A percentile compares a stretch with the other conserved stretches of the same genome.
phyloP scores from a whole-genome alignment of 139 green algal species.

The Haematococcus lacustris region DNA sequence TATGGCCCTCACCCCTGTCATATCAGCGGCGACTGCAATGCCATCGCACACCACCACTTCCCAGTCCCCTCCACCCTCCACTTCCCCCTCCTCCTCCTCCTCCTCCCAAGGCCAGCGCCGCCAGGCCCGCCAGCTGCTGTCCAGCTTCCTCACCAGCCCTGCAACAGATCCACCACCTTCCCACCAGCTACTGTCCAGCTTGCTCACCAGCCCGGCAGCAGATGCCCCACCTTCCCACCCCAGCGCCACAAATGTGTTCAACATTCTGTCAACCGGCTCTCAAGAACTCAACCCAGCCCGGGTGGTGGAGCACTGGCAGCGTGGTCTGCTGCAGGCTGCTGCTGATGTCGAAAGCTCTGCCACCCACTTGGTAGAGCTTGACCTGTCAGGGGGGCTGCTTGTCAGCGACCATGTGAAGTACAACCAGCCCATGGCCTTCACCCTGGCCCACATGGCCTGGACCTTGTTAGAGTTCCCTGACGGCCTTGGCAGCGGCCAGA shows the following conservation, averaged over 20 bases:
- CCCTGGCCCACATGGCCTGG: background rate
- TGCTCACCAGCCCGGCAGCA: background rate
- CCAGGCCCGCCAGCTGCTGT: background rate
- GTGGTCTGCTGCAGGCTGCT: background rate
- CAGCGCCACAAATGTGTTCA: background rate
- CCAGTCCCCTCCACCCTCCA: too few relatives aligned
- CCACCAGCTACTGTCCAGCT: background rate
- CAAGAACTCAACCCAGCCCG: background rate
- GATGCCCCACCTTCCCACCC: background rate
- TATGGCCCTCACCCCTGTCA: too few relatives aligned
- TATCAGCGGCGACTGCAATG: too few relatives aligned
- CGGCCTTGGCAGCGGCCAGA: background rate
- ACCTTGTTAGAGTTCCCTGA: background rate
- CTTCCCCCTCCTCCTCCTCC: background rate
- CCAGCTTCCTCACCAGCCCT: background rate
- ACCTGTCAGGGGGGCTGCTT: background rate
- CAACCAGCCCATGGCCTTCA: background rate
- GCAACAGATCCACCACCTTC: background rate
- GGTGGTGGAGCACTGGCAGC: background rate
- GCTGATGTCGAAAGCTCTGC: too few relatives aligned
- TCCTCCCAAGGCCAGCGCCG: background rate
- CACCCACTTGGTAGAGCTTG: background rate
- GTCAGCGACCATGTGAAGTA: slow-evolving; percentile 2
- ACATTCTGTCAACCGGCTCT: too few relatives aligned
- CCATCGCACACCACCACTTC: too few relatives aligned